Base-by-base conservation (phyloP, 169 alveolate genomes). In the Plasmodium vivax region DNA sequence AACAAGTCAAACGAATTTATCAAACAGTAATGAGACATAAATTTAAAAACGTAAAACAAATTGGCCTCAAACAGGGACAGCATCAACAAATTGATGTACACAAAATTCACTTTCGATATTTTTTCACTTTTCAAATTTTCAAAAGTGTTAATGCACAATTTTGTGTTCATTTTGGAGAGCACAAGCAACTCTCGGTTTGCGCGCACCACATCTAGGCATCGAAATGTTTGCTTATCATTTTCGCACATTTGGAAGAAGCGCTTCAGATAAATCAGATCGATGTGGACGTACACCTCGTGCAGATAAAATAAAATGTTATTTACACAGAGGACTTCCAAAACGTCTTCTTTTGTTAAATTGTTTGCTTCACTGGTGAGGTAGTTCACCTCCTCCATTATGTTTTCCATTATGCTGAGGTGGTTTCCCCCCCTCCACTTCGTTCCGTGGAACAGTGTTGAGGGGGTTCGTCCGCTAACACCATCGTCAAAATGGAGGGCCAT, bases 291-390 rank as follows among this genome's bases (percentile, higher is more conserved):
- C 74, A 92, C 71, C 9, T 92, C 95, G 58, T 82, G 84, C 38
- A 92, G 36, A 83, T 92, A 92, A 92, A 92, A 92, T 58, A 92
- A 72, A 51, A 82, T 92, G 62, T 92, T 92, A 92, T 92, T 92
- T 41, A 82, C n/a, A 19, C 85, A 71, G 1, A 92, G 72, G n/a
- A 92, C 56, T 72, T 81, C 79, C 41, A 92, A 92, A 19, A 92
- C 38, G 12, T 92, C 92, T 10, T 82, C 92, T 82, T 92, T 91
- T 47, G 51, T 72, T 82, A 92, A 92, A 92, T 81, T 51, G 10
- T 92, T 58, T 43, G 58, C 92, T 36, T 92, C 87, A 9, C 68
- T 73, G 23, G 58, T 73, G 47, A 92, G 56, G 45, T 92, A 92
- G 41, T 71, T 81, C 43, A 92, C 62, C 58, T 92, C 95, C 3